Evolutionary conservation across 73 alveolate species (phyloP), one percentile per base, ranked within the genome.

Genomic region (Paramecium caudatum): DNA sequence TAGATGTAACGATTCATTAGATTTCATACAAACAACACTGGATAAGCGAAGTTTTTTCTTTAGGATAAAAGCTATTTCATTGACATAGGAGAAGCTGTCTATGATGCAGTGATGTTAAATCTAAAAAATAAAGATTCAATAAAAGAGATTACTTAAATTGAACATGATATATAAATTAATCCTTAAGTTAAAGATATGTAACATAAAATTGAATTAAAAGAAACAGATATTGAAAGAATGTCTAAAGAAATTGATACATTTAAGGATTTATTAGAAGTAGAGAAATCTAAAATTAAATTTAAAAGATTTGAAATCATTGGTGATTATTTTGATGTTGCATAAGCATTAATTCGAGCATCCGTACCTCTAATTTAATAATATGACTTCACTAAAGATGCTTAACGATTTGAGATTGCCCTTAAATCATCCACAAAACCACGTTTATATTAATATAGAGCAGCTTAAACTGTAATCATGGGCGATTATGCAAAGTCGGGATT

Each of bases 321-420:
- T 33, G 90, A 91, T 32, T 88, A 84, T 62, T 27, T 21, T 85
- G 95, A 41, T 85, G 90, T 86, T 17, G 68, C 93, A 4, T 49
- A 63, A 12, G 93, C 93, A 15, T 48, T 86, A 9, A 86, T 86
- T 8, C 63, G 80, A 3, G 61, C 86, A 13, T 49, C 55, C 12
- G 88, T 82, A 78, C 98, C 98, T 9, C 86, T 94, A 82, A 81
- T 94, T 81, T 93, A 94, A 90, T 96, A 94, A 92, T 94, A 92
- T 94, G 93, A 93, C 45, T 94, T 92, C 46, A 87, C 84, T 47
- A 83, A 68, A 48, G 95, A 94, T 43, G 49, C 91, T 63, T 91
- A 91, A 15, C 13, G 50, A 46, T 85, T 90, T 41, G 88, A 74
- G 0, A 87, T 94, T 21, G 88, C 90, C 41, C 88, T 94, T 46